These are phyloP conservation scores for Trifolium pratense DNA, from an alignment of 306 rosid genomes.

Conservation along the genomic window DNA sequence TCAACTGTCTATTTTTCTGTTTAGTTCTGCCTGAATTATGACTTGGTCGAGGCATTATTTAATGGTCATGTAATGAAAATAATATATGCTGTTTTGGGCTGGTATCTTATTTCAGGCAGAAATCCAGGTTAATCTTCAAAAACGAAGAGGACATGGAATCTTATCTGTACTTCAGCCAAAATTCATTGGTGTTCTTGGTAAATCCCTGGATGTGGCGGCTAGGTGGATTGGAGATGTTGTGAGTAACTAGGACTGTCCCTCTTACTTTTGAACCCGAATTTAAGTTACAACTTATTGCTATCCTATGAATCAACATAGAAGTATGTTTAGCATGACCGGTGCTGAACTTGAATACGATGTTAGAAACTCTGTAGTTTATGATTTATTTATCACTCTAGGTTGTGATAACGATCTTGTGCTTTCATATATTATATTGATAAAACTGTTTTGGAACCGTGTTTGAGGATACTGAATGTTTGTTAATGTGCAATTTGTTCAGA, in stretches of 20 bases:
- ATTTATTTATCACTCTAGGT: neutral
- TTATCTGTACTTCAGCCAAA: conserved; percentile 83
- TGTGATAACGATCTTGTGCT: neutral
- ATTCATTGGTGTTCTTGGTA: conserved; percentile 93
- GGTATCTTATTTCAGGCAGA: conserved; percentile 73
- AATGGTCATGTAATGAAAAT: conserved; percentile 11
- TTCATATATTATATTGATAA: conserved; percentile 1
- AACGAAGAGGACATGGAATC: conserved; percentile 93
- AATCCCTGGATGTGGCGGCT: conserved; percentile 89
- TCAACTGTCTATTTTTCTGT: conserved; percentile 23
- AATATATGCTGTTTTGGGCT: conserved; percentile 22
- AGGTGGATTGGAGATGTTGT: conserved; percentile 99
- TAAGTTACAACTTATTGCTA: conserved; percentile 11
- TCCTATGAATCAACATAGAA: conserved; percentile 25
- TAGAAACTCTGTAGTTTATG: conserved; percentile 21
- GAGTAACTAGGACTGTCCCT: conserved; percentile 52
- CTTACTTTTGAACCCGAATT: conserved; percentile 34
- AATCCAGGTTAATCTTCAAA: conserved; percentile 85
- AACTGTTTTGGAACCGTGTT: conserved; percentile 24
- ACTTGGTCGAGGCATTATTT: conserved; percentile 18
- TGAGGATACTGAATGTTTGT: conserved; percentile 37
- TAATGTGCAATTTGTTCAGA: conserved; percentile 56
- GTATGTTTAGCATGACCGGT: neutral
- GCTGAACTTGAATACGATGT: conserved; percentile 13
- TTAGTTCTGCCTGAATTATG: conserved; percentile 34